Evolutionary conservation across 192 early-diverging fungal species (phyloP), one percentile per base, ranked within the genome.

Genomic region (Jimgerdemannia flammicorona): DNA sequence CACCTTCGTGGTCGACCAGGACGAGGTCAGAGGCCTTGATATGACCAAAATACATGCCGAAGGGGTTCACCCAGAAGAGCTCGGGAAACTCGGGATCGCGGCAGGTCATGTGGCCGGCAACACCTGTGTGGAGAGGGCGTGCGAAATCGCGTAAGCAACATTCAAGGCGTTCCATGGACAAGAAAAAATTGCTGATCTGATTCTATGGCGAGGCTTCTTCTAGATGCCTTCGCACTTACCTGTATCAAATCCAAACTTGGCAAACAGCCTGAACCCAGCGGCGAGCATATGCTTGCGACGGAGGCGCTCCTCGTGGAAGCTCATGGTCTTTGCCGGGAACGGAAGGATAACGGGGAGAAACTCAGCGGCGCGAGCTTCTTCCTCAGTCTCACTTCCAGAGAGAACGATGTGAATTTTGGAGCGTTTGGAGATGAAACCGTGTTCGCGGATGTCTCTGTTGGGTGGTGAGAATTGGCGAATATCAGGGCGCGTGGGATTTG

Each of bases 21-120:
- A 89, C 68, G 43, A 90, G 79, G 70, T 89, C 87, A 67, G 81
- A 83, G 19, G 84, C 78, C 9, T 80, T 85, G 43, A 90, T 81
- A 76, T 85, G 82, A 1, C 82, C 79, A 74, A 90, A 90, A 73
- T 85, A 80, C 44, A 73, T 72, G 20, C 87, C 87, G 59, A 90
- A 87, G 44, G 85, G 80, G 44, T 90, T 90, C n/a, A 89, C 87
- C 89, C 88, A 89, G 74, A 89, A 90, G 3, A 87, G 67, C 17
- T 85, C 84, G 0, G 89, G 80, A 64, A 83, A 80, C 75, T 90
- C 86, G 4, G 89, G 89, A 74, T 90, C 89, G 19, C 89, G 76
- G 77, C 84, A 83, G 1, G 87, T 89, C 77, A 86, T 67, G 75
- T 90, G 89, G 3, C 89, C 89, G n/a, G 85, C 89, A 20, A 88